phyloP scores from a whole-genome alignment of 78 protist species.

The Speleostelium caveatum region DNA sequence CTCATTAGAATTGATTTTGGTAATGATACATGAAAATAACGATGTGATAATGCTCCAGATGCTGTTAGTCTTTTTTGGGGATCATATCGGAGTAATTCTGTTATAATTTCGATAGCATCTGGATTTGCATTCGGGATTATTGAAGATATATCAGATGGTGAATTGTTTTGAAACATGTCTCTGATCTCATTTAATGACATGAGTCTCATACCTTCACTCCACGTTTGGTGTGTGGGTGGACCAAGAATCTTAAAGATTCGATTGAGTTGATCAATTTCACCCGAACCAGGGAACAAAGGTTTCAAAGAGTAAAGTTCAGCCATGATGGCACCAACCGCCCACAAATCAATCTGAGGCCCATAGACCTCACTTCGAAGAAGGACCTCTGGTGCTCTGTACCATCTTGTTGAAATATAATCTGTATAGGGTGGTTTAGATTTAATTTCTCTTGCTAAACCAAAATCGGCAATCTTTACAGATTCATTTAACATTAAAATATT shows the following conservation, averaged over 20 bases:
- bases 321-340: conserved; percentile 93
- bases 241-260: conserved; percentile 93
- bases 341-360: conserved; percentile 61
- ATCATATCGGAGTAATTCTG: conserved; percentile 87
- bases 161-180: conserved; percentile 87
- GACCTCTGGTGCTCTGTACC: conserved; percentile 99
- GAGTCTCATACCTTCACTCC: conserved; percentile 91
- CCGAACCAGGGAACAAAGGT: conserved; percentile 96
- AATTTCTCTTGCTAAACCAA: conserved; percentile 98
- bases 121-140: conserved; percentile 84
- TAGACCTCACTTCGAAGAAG: conserved; percentile 78
- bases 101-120: conserved; percentile 93
- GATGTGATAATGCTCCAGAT: conserved; percentile 86
- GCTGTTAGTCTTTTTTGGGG: conserved; percentile 95
- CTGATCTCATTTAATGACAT: conserved; percentile 88
- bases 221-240: conserved; percentile 84
- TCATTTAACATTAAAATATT: conserved; percentile 86
- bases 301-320: conserved; percentile 95
- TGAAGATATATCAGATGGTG: conserved; percentile 66
- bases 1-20: neutral
- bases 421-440: conserved; percentile 97
- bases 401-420: conserved; percentile 98
- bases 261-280: conserved; percentile 94
- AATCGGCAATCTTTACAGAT: conserved; percentile 96
- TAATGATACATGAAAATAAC: conserved; percentile 83